Percentiles rank a stretch among this genome's conserved stretches.
phyloP scores from a whole-genome alignment of 352 stramenopile genomes.

The Blastocystis sp. region DNA sequence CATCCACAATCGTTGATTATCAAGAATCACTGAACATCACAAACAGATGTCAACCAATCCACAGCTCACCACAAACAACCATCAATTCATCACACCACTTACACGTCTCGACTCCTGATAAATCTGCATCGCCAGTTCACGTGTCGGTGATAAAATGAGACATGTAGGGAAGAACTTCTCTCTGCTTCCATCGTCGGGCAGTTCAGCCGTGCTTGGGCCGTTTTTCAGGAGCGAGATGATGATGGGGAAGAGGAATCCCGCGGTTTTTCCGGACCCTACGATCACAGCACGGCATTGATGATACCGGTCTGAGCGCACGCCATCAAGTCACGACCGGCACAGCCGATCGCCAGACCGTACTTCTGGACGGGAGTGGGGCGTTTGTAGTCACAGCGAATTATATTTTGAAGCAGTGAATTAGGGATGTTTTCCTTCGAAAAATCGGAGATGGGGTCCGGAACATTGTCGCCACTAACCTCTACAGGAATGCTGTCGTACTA shows the following conservation, averaged over 20 bases:
- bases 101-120: slow-evolving; percentile 80
- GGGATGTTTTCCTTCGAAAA: slow-evolving; percentile 82
- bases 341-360: slow-evolving; percentile 93
- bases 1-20: not conserved
- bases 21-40: not conserved
- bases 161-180: slow-evolving; percentile 76
- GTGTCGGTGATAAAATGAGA: slow-evolving; percentile 85
- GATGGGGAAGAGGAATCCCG: slow-evolving; percentile 89
- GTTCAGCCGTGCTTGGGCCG: slow-evolving; percentile 68
- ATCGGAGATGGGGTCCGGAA: slow-evolving; percentile 81
- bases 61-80: too few relatives aligned
- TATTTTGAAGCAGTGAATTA: slow-evolving; percentile 82
- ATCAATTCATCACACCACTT: not conserved
- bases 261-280: slow-evolving; percentile 88
- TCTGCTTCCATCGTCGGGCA: not conserved
- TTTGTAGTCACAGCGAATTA: slow-evolving; percentile 84
- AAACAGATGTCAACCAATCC: not conserved
- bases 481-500: slow-evolving; percentile 95
- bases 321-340: slow-evolving; percentile 91
- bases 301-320: slow-evolving; percentile 89
- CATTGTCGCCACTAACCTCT: slow-evolving; percentile 84
- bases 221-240: slow-evolving; percentile 88
- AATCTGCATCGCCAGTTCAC: slow-evolving; percentile 88
- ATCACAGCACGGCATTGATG: not conserved
- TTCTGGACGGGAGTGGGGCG: slow-evolving; percentile 98